A percentile compares a stretch with the other conserved stretches of the same genome.
phyloP scores from a whole-genome alignment of 441 rosid species.

The Sinapis alba region DNA sequence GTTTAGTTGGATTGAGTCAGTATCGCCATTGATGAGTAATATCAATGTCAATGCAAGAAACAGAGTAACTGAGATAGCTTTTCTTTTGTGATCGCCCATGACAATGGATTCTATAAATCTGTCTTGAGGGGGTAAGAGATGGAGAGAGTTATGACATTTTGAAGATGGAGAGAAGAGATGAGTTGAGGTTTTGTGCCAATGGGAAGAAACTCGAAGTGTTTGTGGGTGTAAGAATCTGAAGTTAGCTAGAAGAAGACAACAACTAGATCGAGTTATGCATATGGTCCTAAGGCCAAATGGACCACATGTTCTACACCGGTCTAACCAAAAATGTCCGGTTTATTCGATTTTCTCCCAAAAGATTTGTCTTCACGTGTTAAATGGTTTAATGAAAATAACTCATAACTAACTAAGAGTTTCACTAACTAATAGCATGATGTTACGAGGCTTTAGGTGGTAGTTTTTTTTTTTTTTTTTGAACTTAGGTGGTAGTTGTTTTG shows the following conservation, averaged over 20 bases:
- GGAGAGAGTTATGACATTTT: constrained; percentile 21
- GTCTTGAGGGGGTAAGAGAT: constrained; percentile 9
- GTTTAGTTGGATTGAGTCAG: constrained; percentile 47
- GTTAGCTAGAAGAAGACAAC: constrained; percentile 33
- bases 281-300: constrained; percentile 23
- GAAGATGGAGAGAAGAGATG: constrained; percentile 10
- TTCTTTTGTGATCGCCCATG: constrained; percentile 15
- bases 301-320: constrained; percentile 34
- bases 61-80: constrained; percentile 27
- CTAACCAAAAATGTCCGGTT: constrained; percentile 21
- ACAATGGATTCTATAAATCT: neutral
- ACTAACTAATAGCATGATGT: neutral
- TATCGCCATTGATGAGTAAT: constrained; percentile 36
- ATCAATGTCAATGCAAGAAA: constrained; percentile 36
- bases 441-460: neutral
- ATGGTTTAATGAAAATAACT: neutral
- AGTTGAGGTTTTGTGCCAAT: constrained; percentile 36
- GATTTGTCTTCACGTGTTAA: constrained; percentile 4
- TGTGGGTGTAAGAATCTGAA: constrained; percentile 39
- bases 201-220: constrained; percentile 32
- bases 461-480: too few relatives aligned
- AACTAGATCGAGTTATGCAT: constrained; percentile 29
- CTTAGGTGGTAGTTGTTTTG: neutral
- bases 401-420: too few relatives aligned
- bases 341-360: neutral